phyloP scores from a whole-genome alignment of 176 grass and related monocot species.

The Triticum monococcum region DNA sequence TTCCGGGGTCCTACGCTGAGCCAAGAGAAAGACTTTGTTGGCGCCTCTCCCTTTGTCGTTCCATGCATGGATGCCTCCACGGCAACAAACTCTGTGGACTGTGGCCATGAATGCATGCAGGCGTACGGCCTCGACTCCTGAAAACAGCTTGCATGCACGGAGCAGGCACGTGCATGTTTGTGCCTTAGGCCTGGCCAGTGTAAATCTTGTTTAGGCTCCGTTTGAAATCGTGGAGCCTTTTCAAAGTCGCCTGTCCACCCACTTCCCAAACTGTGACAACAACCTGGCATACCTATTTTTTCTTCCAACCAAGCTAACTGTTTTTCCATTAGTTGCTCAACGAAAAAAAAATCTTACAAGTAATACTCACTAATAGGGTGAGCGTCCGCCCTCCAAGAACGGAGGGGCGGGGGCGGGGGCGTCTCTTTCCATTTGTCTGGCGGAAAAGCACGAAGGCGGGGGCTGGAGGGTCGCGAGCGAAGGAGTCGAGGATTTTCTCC shows the following conservation, averaged over 20 bases:
- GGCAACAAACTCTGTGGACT: constrained; percentile 25
- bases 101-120: background rate
- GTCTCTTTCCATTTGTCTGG: no score
- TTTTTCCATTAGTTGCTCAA: no score
- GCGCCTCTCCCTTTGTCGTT: background rate
- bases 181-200: background rate
- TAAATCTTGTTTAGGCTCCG: background rate
- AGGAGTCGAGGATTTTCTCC: no score
- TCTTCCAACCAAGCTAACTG: background rate
- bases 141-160: background rate
- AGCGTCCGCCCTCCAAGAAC: no score
- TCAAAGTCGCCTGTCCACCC: background rate
- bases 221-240: background rate
- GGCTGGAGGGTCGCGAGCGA: no score
- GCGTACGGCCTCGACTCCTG: background rate
- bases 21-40: constrained; percentile 23
- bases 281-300: background rate
- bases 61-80: constrained; percentile 7
- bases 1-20: constrained; percentile 21
- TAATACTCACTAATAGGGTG: no score
- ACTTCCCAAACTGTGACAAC: background rate
- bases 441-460: no score
- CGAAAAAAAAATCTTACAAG: no score
- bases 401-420: no score
- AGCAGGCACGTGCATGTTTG: background rate